Conservation (phyloP, 2,329 filamentous ascomycete genomes). For the Pseudogymnoascus sp. region DNA sequence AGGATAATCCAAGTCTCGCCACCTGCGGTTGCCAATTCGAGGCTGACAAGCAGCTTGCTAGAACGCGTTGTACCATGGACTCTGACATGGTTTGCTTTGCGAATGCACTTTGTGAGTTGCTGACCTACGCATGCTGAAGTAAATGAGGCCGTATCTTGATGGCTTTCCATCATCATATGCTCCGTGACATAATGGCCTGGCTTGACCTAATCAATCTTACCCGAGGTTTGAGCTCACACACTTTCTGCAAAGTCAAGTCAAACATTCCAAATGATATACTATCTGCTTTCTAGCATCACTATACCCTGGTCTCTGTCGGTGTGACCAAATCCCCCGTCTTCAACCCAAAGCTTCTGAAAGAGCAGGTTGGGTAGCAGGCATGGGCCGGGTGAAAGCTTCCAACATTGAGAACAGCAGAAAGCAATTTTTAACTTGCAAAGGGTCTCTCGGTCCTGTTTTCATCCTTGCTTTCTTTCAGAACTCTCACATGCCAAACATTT, state of each 20-base stretch:
- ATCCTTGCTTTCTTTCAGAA: background rate
- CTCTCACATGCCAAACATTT: background rate
- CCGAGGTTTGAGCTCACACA: too few relatives aligned
- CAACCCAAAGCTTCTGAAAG: background rate
- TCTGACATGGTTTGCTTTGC: background rate
- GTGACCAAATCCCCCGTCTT: too few relatives aligned
- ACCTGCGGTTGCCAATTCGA: background rate
- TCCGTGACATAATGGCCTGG: too few relatives aligned
- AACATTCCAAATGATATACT: background rate
- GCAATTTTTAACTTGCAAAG: background rate
- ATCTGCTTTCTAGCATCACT: background rate
- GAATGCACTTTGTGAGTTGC: background rate
- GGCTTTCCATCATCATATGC: background rate
- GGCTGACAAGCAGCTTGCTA: background rate
- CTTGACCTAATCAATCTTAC: background rate
- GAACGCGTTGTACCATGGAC: background rate
- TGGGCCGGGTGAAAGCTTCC: background rate
- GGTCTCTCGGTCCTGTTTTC: background rate
- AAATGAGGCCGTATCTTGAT: background rate
- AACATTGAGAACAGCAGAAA: background rate
- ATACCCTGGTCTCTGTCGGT: too few relatives aligned
- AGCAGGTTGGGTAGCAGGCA: too few relatives aligned
- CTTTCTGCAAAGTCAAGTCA: background rate
- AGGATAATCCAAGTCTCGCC: background rate
- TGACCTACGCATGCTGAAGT: background rate